Evolutionary conservation across 352 stramenopile species (phyloP), one percentile per base, ranked within the genome.

Genomic region (Thalassiosira ordinaria): DNA sequence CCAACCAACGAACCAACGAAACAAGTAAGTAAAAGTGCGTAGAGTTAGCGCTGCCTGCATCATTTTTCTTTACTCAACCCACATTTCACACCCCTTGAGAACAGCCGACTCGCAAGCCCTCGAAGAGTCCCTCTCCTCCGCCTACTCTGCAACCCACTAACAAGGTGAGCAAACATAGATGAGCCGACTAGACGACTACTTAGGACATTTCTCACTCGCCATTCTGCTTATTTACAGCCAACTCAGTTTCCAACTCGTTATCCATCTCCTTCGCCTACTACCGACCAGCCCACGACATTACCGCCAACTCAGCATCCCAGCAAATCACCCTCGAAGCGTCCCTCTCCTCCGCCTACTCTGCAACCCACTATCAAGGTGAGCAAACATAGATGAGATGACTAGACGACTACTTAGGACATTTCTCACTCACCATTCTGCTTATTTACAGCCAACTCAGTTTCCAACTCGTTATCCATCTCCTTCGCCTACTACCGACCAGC

Each of bases 341-440:
- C 51, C 5, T 39, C 51, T 3, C 39, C 6, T 11, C 18, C 16
- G 51, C 51, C 51, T 13, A 60, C 51, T 9, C 11, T 39, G 22
- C 51, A 60, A 39, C 51, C 51, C 24, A 60, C 51, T 18, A 39
- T 16, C 6, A 60, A 60, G 51, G 51, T 60, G 37, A 60, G 37
- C n/a, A n/a, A n/a, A n/a, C n/a, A n/a, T n/a, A n/a, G n/a, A n/a
- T n/a, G n/a, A n/a, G n/a, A n/a, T 46, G 37, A 46, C 37, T 14
- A 46, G 14, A 14, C 37, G 37, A 14, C 37, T 14, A 46, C 7
- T 14, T 14, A 46, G 37, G 14, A 14, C 7, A 24, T 57, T 57
- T 16, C 47, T 33, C 7, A 27, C 24, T 31, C 47, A 33, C n/a
- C 47, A 2, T 33, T 57, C 47, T 31, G 7, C 18, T 33, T 57